Evolutionary conservation across 345 rosid genomes (phyloP), one percentile per base, ranked within the genome.

Genomic region (Eucalyptus rudis): DNA sequence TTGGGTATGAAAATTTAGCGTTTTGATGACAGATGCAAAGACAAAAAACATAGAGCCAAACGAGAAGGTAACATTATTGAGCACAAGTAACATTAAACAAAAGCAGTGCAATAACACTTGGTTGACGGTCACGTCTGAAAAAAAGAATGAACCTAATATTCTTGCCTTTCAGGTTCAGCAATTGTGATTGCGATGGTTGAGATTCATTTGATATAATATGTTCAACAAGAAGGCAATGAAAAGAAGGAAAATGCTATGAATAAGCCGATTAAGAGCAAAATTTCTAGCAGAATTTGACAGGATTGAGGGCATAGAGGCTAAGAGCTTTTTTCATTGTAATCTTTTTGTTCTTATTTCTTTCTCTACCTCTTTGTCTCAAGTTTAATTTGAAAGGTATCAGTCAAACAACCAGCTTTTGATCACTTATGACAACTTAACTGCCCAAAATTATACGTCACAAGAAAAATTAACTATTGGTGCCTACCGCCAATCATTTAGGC

Each of bases 61-160:
- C 92, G 86, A 93, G 94, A 92, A 91, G 93, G 90, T 93, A 40
- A 86, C 58, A 90, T 92, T 33, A 93, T 94, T 92, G 92, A 87
- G 83, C 58, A 43, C 86, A 54, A 87, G 33, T 89, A 62, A 68
- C 44, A 86, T 22, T 16, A 86, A 49, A 49, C 64, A 49, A 49
- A 51, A 51, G 40, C 56, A 5, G 7, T 33, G 36, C 29, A 13
- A 31, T 10, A 86, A 56, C 62, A 86, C 56, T 86, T 86, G 87
- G 47, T 40, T 76, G 29, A 76, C 5, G 45, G 45, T 76, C 12
- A 20, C 10, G 43, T 19, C 83, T 76, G 29, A 20, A 40, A 40
- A 3, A 76, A 40, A 20, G 4, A 76, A 76, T 40, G 29, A 40
- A 76, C 27, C 83, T 76, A 36, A 76, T 76, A 76, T 76, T 76